These are phyloP conservation scores for Carallia pectinifolia DNA, from an alignment of 345 rosid genomes.

Conservation along the genomic window DNA sequence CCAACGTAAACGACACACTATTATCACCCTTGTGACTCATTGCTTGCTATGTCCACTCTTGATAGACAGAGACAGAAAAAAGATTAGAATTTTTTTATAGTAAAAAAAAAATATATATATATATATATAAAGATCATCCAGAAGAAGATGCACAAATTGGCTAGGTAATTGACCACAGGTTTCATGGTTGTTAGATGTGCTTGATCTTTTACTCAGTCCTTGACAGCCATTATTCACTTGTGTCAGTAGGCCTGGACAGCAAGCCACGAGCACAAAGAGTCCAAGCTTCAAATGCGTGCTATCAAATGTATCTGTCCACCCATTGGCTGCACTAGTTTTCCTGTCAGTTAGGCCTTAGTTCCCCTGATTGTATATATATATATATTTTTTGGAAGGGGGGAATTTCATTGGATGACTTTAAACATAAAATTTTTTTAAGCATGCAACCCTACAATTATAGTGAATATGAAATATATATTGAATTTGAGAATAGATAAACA, in stretches of 20 bases:
- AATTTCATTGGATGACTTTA: too few relatives aligned
- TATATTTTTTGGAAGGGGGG: too few relatives aligned
- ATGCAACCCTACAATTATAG: too few relatives aligned
- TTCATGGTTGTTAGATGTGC: background rate
- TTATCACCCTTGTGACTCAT: too few relatives aligned
- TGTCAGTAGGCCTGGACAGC: background rate
- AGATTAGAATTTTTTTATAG: too few relatives aligned
- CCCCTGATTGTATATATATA: background rate
- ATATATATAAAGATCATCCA: conserved; percentile 18
- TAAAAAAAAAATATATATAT: too few relatives aligned
- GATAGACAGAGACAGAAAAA: too few relatives aligned
- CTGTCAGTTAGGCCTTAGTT: conserved; percentile 14
- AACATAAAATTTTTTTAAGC: too few relatives aligned
- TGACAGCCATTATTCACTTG: background rate
- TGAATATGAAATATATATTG: too few relatives aligned
- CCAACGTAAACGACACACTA: too few relatives aligned
- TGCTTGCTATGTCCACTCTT: too few relatives aligned
- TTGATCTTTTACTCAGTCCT: background rate
- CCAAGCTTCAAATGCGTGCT: conserved; percentile 8
- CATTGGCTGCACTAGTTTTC: background rate
- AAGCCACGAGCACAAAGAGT: background rate
- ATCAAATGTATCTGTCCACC: conserved; percentile 6
- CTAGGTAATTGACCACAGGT: background rate
- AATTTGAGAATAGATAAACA: too few relatives aligned
- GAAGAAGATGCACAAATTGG: conserved; percentile 37